Conservation (phyloP, 768 basidiomycete species). For the Cystoderma amianthinum region DNA sequence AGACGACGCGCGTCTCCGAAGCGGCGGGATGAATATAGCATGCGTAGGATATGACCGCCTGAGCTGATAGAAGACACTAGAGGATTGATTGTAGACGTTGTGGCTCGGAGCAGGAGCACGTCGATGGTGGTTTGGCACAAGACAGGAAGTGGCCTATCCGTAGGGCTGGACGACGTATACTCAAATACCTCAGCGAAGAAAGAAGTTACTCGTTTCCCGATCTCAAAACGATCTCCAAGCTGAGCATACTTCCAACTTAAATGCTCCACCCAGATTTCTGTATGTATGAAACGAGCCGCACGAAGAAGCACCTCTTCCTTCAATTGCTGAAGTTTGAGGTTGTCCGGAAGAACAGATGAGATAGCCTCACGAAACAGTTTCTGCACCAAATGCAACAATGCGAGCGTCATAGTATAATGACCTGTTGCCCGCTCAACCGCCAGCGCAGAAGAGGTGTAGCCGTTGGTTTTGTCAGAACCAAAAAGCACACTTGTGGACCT, state of each 20-base stretch:
- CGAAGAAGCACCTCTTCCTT: slow-evolving; percentile 83
- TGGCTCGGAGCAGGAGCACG: slow-evolving; percentile 65
- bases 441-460: slow-evolving; percentile 60
- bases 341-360: slow-evolving; percentile 47
- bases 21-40: slow-evolving; percentile 56
- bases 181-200: slow-evolving; percentile 65
- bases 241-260: slow-evolving; percentile 81
- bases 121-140: slow-evolving; percentile 64
- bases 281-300: slow-evolving; percentile 72
- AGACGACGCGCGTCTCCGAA: slow-evolving; percentile 65
- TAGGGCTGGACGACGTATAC: slow-evolving; percentile 47
- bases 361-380: slow-evolving; percentile 72
- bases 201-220: slow-evolving; percentile 58
- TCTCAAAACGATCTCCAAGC: slow-evolving; percentile 78
- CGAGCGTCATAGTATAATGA: slow-evolving; percentile 76
- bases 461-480: slow-evolving; percentile 48
- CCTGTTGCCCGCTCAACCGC: slow-evolving; percentile 65
- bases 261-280: slow-evolving; percentile 86
- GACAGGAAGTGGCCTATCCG: slow-evolving; percentile 49
- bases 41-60: slow-evolving; percentile 49
- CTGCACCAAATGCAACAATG: slow-evolving; percentile 70
- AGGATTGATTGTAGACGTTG: slow-evolving; percentile 76
- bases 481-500: slow-evolving; percentile 76
- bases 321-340: slow-evolving; percentile 56
- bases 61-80: slow-evolving; percentile 65